phyloP scores from a whole-genome alignment of 805 yeast genomes.

The Sugiyamaella boreocaroliniensis region DNA sequence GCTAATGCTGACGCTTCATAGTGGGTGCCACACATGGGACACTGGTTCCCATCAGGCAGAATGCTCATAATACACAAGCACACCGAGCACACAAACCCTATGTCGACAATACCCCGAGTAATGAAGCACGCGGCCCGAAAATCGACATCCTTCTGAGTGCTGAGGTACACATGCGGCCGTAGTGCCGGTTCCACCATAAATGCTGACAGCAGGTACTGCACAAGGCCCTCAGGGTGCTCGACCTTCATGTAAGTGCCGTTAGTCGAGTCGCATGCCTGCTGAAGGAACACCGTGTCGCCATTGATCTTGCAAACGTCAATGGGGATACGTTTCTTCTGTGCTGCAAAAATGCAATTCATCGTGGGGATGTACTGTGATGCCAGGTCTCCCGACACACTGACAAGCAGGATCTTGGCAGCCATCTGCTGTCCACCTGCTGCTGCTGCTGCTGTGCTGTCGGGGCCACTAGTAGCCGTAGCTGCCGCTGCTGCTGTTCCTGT shows the following conservation, averaged over 20 bases:
- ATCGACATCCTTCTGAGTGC: constrained; percentile 80
- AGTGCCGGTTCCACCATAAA: constrained; percentile 81
- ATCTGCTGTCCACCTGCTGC: constrained; percentile 14
- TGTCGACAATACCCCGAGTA: constrained; percentile 83
- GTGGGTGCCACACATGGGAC: constrained; percentile 81
- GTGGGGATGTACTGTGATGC: constrained; percentile 81
- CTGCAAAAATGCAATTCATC: constrained; percentile 94
- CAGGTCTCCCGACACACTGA: constrained; percentile 65
- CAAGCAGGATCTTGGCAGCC: constrained; percentile 51
- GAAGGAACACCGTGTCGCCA: constrained; percentile 69
- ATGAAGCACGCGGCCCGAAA: constrained; percentile 91
- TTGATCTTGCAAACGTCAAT: constrained; percentile 86
- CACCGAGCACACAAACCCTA: constrained; percentile 92
- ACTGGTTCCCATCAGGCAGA: constrained; percentile 52
- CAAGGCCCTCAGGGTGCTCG: constrained; percentile 62
- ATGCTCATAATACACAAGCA: constrained; percentile 62
- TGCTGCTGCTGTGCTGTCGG: not conserved
- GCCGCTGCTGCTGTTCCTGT: constrained; percentile 15
- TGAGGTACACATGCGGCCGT: constrained; percentile 67
- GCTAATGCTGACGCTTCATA: constrained; percentile 61
- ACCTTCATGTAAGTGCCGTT: constrained; percentile 77
- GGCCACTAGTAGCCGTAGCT: not conserved
- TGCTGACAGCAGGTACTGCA: constrained; percentile 76
- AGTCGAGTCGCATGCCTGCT: constrained; percentile 94
- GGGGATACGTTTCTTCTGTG: constrained; percentile 79